Percentiles rank a stretch among this genome's conserved stretches.
Evolutionary conservation across 2,329 filamentous ascomycete genomes (phyloP).

Genomic region (Trichoderma sp.): DNA sequence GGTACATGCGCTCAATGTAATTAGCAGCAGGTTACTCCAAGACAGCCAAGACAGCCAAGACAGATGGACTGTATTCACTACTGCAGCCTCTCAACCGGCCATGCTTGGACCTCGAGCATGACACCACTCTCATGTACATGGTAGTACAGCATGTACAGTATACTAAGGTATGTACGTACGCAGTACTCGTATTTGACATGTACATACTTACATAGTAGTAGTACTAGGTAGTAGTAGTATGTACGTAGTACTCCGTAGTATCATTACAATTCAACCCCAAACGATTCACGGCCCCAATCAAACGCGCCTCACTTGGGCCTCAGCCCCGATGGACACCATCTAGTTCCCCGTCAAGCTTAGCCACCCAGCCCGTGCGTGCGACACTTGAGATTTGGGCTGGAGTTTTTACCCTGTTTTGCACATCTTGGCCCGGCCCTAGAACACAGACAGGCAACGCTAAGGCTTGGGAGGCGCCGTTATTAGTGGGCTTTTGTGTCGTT

Average conservation of each 20-base stretch:
- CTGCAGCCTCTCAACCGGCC: not conserved
- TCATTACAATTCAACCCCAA: too few species aligned
- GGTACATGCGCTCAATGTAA: not conserved
- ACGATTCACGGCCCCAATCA: too few species aligned
- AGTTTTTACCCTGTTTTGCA: not conserved
- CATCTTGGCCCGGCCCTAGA: not conserved
- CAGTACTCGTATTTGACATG: too few species aligned
- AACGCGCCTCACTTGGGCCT: slow-evolving; percentile 1
- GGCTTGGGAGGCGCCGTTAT: not conserved
- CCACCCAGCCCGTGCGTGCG: not conserved
- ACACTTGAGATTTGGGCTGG: not conserved
- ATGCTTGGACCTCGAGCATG: not conserved
- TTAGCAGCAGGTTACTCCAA: not conserved
- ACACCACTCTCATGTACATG: too few species aligned
- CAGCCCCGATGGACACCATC: slow-evolving; percentile 13
- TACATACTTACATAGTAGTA: too few species aligned
- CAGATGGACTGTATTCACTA: not conserved
- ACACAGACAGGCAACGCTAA: not conserved
- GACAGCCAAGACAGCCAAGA: not conserved
- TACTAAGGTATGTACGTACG: too few species aligned
- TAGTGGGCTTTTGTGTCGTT: not conserved
- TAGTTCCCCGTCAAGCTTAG: not conserved
- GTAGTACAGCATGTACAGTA: too few species aligned
- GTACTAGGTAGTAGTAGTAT: too few species aligned
- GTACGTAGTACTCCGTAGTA: too few species aligned